Evolutionary conservation across 1,139 yeast species (phyloP), one percentile per base, ranked within the genome.

Genomic region (Kodamaea suecica): DNA sequence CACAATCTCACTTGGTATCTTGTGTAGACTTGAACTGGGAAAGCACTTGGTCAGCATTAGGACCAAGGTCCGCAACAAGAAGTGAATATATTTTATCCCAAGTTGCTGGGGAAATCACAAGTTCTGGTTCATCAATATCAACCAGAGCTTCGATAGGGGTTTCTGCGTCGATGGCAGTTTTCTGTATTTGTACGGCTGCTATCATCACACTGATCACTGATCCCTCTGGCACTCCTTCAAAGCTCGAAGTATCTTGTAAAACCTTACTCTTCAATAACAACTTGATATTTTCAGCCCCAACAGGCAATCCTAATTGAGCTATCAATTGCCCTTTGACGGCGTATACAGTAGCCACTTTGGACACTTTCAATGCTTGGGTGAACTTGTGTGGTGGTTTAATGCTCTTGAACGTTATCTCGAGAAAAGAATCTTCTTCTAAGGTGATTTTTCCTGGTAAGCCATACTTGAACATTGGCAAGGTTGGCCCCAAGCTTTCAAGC

Each of bases 301-400:
- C 42, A 0, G 54, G 50, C 28, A 61, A 52, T 0, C 54, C 39
- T 30, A 61, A 53, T 1, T 53, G 37, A 4, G 54, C 55, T 17
- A 67, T 59, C 40, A 69, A 55, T 13, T 50, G 50, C 1, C 48
- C 31, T 38, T 70, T 70, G 30, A 66, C 54, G 30, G 55, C 55
- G 43, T 57, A 63, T n/a, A 70, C 55, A 5, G 68, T 59, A 26
- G 50, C 48, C 9, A 61, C 45, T 6, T 42, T 43, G 0, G 61
- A 41, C 4, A 65, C 53, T 2, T 39, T 39, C 39, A 68, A 47
- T 30, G 45, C 58, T 3, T 56, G 42, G 17, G 51, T 49, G 46
- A 70, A 68, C 47, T 63, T 67, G 52, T 47, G 63, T 1, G 76
- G 76, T 1, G 75, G 74, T 39, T 63, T 66, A 35, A 70, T 67